Base-by-base conservation (phyloP, 306 rosid genomes). In the Dicorynia guianensis region DNA sequence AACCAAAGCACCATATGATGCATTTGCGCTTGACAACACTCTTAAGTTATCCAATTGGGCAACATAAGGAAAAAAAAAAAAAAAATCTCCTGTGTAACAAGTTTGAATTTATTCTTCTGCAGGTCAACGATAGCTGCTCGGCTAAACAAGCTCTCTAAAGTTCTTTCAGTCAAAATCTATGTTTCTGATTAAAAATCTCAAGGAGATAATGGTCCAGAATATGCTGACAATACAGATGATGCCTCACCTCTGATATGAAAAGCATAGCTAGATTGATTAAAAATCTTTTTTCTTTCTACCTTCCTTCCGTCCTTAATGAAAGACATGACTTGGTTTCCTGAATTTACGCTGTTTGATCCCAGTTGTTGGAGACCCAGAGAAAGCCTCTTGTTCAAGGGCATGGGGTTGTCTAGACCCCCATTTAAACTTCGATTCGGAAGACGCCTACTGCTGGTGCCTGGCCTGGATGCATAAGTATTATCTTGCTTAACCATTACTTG, bases 191-290 rank as follows among this genome's bases (percentile, higher is more conserved):
- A 42, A 8, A 40, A 11, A 56, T 43, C 10, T 87, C 67, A 81
- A 25, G 93, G 91, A 69, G 91, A 89, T 25, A 25, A 25, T 25
- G 30, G 30, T 43, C 71, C 89, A 4, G 89, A 89, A 83, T 76
- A 77, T 34, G 88, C 79, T 48, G 90, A 89, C 25, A 87, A 80
- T 54, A 76, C 91, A 1, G 91, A 87, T 70, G 90, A 87, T 64
- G 87, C 86, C 33, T 89, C 88, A 50, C 79, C 90, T 81, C 86
- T 77, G 34, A 71, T 53, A 50, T 56, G 85, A 49, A 87, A 79
- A 67, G 48, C 66, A 44, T 63, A 71, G 58, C 72, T 63, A 14
- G 79, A 69, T 67, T 81, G 75, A 49, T 54, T 67, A 62, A 54
- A 12, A 61, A 63, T 58, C 69, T 53, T 79, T 20, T 73, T 76